Percentiles rank a stretch among this genome's conserved stretches.
These are phyloP conservation scores for Chalciporus sp. DNA, from an alignment of 1,284 basidiomycete species.

Conservation along the genomic window DNA sequence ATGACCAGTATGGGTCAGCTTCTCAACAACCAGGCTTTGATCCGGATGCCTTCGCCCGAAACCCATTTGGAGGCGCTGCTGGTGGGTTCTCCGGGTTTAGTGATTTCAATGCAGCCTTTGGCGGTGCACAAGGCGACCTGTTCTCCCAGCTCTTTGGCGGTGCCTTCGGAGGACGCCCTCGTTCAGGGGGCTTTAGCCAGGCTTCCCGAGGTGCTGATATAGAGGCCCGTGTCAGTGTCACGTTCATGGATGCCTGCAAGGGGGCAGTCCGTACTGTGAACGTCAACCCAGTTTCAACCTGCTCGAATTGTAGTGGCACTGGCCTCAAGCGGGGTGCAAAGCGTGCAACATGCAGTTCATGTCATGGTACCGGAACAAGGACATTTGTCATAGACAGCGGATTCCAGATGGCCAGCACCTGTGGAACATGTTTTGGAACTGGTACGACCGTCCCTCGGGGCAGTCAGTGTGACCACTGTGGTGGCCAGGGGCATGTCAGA, in stretches of 20 bases:
- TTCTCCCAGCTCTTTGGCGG: conserved; percentile 89
- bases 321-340: conserved; percentile 90
- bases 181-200: conserved; percentile 50
- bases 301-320: conserved; percentile 82
- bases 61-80: conserved; percentile 47
- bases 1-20: conserved; percentile 93
- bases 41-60: conserved; percentile 71
- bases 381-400: conserved; percentile 93
- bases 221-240: conserved; percentile 76
- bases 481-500: conserved; percentile 88
- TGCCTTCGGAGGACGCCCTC: conserved; percentile 57
- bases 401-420: conserved; percentile 97
- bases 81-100: conserved; percentile 71
- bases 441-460: conserved; percentile 82
- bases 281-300: conserved; percentile 84
- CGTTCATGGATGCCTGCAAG: conserved; percentile 93
- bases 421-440: conserved; percentile 81
- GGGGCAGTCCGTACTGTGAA: conserved; percentile 82
- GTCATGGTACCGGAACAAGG: conserved; percentile 86
- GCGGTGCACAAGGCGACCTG: conserved; percentile 62
- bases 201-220: conserved; percentile 81
- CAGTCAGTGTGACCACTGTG: conserved; percentile 81
- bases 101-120: conserved; percentile 73
- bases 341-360: conserved; percentile 78
- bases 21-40: conserved; percentile 95